These are phyloP conservation scores for Obelidium mucronatum DNA, from an alignment of 192 early-diverging fungal genomes.

Conservation along the genomic window DNA sequence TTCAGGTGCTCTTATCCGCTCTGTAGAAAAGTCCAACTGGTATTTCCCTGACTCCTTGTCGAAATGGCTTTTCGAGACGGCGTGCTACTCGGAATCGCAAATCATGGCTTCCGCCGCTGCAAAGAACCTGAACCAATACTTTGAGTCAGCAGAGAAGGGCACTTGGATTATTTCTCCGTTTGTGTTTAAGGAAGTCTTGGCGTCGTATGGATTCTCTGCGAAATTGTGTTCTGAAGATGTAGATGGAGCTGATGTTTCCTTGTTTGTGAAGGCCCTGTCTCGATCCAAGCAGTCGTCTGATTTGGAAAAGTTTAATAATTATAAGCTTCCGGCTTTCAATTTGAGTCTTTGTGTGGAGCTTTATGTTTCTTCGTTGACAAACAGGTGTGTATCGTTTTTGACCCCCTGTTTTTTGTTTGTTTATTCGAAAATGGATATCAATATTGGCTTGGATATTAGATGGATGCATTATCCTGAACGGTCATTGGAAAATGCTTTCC, in stretches of 20 bases:
- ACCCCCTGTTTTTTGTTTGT: neutral
- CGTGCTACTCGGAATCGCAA: constrained; percentile 20
- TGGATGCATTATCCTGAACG: constrained; percentile 8
- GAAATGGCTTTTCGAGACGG: constrained; percentile 28
- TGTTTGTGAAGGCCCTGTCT: neutral
- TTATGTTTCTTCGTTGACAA: constrained; percentile 13
- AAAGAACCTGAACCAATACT: constrained; percentile 5
- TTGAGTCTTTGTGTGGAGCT: constrained; percentile 26
- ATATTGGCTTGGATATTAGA: neutral
- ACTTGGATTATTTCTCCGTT: constrained; percentile 13
- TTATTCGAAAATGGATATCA: neutral
- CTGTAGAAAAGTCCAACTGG: constrained; percentile 17
- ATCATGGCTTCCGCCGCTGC: constrained; percentile 20
- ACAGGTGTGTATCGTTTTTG: constrained; percentile 5
- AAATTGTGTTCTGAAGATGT: neutral
- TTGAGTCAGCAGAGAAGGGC: constrained; percentile 6
- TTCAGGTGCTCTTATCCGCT: neutral
- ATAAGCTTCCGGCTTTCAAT: constrained; percentile 19
- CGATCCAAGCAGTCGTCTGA: neutral
- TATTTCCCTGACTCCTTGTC: constrained; percentile 6
- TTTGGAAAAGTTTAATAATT: neutral
- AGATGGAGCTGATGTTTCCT: neutral
- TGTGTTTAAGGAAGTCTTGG: constrained; percentile 1
- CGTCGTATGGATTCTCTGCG: constrained; percentile 2
- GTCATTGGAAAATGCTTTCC: constrained; percentile 9